A percentile compares a stretch with the other conserved stretches of the same genome.
These are phyloP conservation scores for Cyclotella baltica DNA, from an alignment of 108 stramenopile genomes.

Conservation along the genomic window DNA sequence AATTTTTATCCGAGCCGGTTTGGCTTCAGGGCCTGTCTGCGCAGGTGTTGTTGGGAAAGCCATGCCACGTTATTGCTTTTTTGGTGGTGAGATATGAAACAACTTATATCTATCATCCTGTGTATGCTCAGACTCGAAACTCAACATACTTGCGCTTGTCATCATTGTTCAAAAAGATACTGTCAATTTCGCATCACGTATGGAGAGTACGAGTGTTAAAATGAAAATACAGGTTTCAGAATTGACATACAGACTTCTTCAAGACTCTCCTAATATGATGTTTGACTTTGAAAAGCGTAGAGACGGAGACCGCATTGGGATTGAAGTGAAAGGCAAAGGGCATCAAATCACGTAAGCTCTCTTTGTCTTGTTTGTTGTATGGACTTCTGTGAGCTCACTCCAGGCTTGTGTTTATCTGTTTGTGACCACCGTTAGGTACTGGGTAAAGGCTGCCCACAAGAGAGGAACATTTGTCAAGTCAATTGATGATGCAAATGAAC, in stretches of 20 bases:
- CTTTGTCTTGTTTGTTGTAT: not conserved
- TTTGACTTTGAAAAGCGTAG: slow-evolving; percentile 36
- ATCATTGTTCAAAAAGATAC: not conserved
- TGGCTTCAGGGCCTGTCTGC: slow-evolving; percentile 36
- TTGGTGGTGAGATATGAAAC: slow-evolving; percentile 21
- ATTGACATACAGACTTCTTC: slow-evolving; percentile 44
- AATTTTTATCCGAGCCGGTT: slow-evolving; percentile 42
- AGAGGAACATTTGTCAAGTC: slow-evolving; percentile 1
- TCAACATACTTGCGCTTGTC: not conserved
- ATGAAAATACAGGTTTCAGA: slow-evolving; percentile 48
- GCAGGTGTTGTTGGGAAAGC: slow-evolving; percentile 43
- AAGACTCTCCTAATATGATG: slow-evolving; percentile 32
- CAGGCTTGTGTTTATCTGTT: not conserved
- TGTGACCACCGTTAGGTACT: not conserved
- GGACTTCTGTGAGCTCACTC: not conserved
- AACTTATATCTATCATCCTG: not conserved
- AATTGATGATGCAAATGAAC: not conserved
- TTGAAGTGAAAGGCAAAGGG: slow-evolving; percentile 50
- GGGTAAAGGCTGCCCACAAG: slow-evolving; percentile 21
- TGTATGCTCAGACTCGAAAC: too few relatives aligned
- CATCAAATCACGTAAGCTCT: slow-evolving; percentile 34
- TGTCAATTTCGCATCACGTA: slow-evolving; percentile 37
- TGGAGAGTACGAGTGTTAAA: slow-evolving; percentile 41
- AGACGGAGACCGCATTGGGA: slow-evolving; percentile 36
- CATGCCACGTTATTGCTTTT: slow-evolving; percentile 53